Evolutionary conservation across 1,284 basidiomycete genomes (phyloP).

Genomic region (Calocybe gambosa): DNA sequence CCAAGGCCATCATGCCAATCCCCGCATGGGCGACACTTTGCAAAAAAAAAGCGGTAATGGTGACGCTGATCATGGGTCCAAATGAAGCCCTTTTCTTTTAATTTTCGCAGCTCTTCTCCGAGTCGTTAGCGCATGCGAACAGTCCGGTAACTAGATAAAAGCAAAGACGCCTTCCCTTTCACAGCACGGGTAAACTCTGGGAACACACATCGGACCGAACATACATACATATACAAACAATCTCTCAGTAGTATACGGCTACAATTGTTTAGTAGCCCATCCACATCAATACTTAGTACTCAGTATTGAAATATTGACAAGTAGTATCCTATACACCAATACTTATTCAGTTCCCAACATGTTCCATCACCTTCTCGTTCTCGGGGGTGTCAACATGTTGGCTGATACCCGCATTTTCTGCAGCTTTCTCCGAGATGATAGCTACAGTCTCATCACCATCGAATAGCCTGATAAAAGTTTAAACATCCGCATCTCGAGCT

Average conservation of each 20-base stretch:
- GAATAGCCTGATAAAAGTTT: constrained; percentile 21
- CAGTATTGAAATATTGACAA: neutral
- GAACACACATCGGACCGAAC: too few species aligned
- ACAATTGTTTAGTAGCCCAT: neutral
- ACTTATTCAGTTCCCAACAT: neutral
- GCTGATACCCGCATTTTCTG: constrained; percentile 10
- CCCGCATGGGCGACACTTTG: too few species aligned
- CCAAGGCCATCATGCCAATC: too few species aligned
- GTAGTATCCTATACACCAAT: too few species aligned
- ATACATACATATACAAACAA: too few species aligned
- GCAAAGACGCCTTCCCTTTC: neutral
- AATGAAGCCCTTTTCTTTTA: too few species aligned
- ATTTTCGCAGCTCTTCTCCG: neutral
- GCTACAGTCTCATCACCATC: constrained; percentile 30
- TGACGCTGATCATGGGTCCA: too few species aligned
- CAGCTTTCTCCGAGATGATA: constrained; percentile 20
- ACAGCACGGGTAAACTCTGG: too few species aligned
- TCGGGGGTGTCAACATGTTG: constrained; percentile 6
- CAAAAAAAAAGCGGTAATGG: too few species aligned
- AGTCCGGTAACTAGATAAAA: neutral
- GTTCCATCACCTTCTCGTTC: constrained; percentile 13
- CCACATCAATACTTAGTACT: neutral
- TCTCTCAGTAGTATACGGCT: too few species aligned
- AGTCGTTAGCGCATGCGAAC: too few species aligned
- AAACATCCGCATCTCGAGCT: neutral